Evolutionary conservation across 192 early-diverging fungal species (phyloP).

Genomic region (Coemansia sp.): DNA sequence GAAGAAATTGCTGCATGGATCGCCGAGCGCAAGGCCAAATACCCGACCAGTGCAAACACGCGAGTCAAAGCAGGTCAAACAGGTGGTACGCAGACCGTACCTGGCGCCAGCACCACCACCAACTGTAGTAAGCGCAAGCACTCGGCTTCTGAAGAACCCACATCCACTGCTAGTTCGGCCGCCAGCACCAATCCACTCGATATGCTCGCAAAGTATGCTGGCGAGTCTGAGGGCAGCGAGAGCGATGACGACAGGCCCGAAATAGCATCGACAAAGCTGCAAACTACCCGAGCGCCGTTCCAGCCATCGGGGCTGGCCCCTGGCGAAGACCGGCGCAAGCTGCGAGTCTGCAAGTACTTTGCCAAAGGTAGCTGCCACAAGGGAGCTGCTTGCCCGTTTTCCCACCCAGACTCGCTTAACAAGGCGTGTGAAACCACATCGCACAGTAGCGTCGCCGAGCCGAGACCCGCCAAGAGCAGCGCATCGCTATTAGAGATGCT

Average conservation of each 20-base stretch:
- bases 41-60: constrained; percentile 76
- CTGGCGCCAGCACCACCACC: not conserved
- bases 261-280: constrained; percentile 12
- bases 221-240: constrained; percentile 3
- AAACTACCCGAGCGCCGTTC: constrained; percentile 9
- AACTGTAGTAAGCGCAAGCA: constrained; percentile 21
- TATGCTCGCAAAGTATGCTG: constrained; percentile 20
- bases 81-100: not conserved
- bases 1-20: constrained; percentile 87
- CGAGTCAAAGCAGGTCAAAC: constrained; percentile 54
- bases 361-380: constrained; percentile 24
- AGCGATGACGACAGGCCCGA: constrained; percentile 15
- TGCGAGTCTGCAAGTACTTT: constrained; percentile 43
- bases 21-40: constrained; percentile 75
- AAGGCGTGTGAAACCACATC: not conserved
- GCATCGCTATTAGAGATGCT: constrained; percentile 30
- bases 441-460: not conserved
- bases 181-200: constrained; percentile 18
- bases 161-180: not conserved
- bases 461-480: not conserved
- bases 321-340: constrained; percentile 31
- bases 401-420: constrained; percentile 23
- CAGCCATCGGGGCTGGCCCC: constrained; percentile 32
- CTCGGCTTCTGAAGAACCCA: not conserved
- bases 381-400: constrained; percentile 30